A percentile compares a stretch with the other conserved stretches of the same genome.
phyloP scores from a whole-genome alignment of 257 asterid genomes.

The Hygrophila difformis region DNA sequence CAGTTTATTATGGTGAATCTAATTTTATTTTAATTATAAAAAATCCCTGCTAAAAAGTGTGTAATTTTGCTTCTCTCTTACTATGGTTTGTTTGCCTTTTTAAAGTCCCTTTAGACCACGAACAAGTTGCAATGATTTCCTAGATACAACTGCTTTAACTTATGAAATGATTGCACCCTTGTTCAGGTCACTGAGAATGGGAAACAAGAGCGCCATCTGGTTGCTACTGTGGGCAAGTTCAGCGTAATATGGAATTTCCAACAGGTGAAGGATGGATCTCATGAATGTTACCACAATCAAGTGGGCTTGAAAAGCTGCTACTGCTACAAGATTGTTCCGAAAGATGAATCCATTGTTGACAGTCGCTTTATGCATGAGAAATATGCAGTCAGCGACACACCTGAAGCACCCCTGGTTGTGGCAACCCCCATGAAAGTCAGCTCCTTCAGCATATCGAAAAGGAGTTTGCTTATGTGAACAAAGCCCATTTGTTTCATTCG shows the following conservation, averaged over 20 bases:
- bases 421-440: conserved; percentile 81
- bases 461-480: conserved; percentile 35
- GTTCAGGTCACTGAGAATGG: conserved; percentile 85
- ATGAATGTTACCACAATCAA: conserved; percentile 71
- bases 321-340: conserved; percentile 54
- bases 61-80: too few species aligned
- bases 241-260: conserved; percentile 97
- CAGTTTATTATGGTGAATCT: too few species aligned
- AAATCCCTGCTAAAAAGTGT: too few species aligned
- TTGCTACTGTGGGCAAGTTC: conserved; percentile 93
- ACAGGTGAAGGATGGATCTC: conserved; percentile 88
- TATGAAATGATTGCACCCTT: not conserved
- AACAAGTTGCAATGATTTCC: too few species aligned
- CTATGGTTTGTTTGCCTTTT: too few species aligned
- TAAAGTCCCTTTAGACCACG: too few species aligned
- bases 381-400: conserved; percentile 69
- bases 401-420: conserved; percentile 61
- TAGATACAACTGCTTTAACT: not conserved
- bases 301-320: conserved; percentile 85
- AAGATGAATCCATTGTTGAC: conserved; percentile 52
- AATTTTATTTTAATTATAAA: too few species aligned
- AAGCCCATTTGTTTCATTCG: conserved; percentile 4
- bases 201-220: conserved; percentile 90
- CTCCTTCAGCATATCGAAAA: conserved; percentile 91
- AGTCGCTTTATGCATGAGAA: conserved; percentile 94